Base-by-base conservation (phyloP, 129 eudicot genomes). In the Flaveria sonorensis region DNA sequence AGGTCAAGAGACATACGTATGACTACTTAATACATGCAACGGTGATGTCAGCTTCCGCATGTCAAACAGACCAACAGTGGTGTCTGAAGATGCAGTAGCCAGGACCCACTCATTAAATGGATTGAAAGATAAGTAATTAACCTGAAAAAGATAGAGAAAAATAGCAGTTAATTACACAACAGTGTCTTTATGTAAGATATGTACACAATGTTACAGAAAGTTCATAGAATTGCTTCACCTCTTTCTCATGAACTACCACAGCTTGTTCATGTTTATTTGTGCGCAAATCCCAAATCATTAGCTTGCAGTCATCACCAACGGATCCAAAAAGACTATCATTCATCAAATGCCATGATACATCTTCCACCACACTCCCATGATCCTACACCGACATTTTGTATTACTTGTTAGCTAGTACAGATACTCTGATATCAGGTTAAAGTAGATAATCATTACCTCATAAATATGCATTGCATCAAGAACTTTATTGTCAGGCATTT, bases 61-160 rank as follows among this genome's bases (percentile, higher is more conserved):
- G 65, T 91, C 97, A 26, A 94, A 94, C 84, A 94, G 77, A 76
- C 98, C 98, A 66, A 94, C 87, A 74, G 97, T 93, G 48, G 97
- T 80, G 78, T 94, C 98, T 47, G 96, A 94, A 67, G 98, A 94
- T 32, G 98, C 97, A 65, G 99, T 91, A 45, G 97, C 99, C 72
- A 94, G 64, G 78, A 94, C 80, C 89, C 88, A 94, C 65, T 91
- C 99, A 11, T 89, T 91, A 75, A 48, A 91, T 3, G 99, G 92
- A 76, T 88, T 94, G 80, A 94, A 94, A 24, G 99, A 89, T 28
- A 94, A 70, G 74, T 91, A 94, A 74, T 94, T 94, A 81, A 90
- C 97, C 97, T 93, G 87, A 45, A 45, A 9, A 45, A 1, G 50
- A 11, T 45, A 45, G 2, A 45, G 71, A 63, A 79, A 45, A 76